Conservation (phyloP, 331 rosid genomes). For the Arachis monticola region DNA sequence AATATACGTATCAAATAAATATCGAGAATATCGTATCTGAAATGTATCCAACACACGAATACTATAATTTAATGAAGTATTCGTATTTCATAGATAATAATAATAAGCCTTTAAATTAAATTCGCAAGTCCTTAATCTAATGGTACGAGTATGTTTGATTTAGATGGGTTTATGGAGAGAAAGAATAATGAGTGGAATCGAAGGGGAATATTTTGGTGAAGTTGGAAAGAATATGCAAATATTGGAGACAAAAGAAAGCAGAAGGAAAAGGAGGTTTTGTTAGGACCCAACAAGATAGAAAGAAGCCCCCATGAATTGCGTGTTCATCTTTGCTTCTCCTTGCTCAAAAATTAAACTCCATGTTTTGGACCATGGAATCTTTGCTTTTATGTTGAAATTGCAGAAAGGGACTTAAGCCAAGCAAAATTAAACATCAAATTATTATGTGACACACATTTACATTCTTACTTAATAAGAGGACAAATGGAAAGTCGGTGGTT, state of each 20-base stretch:
- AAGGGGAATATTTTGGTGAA: constrained; percentile 18
- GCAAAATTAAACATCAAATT: not conserved
- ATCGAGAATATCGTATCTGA: no score
- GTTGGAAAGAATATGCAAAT: not conserved
- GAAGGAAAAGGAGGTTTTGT: not conserved
- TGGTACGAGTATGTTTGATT: no score
- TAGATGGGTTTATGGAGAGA: no score
- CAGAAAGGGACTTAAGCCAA: constrained; percentile 17
- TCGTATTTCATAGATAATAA: no score
- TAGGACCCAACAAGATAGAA: constrained; percentile 4
- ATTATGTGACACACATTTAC: constrained; percentile 1
- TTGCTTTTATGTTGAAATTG: constrained; percentile 19
- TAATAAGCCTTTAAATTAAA: no score
- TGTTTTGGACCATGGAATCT: not conserved
- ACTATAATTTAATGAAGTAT: no score
- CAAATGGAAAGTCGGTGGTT: constrained; percentile 2
- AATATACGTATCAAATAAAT: no score
- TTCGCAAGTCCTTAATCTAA: no score
- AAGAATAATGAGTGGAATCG: not conserved
- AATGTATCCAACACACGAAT: no score
- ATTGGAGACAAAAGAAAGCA: constrained; percentile 14
- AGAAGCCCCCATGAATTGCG: constrained; percentile 18
- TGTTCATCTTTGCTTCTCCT: constrained; percentile 36
- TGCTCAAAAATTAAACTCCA: no score
- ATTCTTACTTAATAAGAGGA: not conserved